Percentiles rank a stretch among this genome's conserved stretches.
phyloP scores from a whole-genome alignment of 23 red algal genomes.

The Gracilaria caudata region DNA sequence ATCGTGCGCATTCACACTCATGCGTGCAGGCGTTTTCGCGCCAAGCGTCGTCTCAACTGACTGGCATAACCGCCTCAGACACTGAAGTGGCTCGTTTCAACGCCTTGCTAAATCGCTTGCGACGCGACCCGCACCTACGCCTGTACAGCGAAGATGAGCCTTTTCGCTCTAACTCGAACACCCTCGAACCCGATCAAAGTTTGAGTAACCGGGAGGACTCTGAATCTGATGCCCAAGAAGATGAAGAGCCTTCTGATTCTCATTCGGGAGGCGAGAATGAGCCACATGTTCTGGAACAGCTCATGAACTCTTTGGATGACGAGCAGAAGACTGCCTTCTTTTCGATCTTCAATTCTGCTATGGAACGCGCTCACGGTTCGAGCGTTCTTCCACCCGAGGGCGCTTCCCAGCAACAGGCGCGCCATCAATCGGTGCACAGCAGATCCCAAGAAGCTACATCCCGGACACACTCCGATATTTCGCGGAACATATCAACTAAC shows the following conservation, averaged over 20 bases:
- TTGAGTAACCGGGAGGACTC: not conserved
- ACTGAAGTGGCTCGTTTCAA: conserved; percentile 20
- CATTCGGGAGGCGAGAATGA: not conserved
- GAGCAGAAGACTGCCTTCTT: conserved; percentile 19
- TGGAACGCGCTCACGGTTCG: not conserved
- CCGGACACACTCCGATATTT: not conserved
- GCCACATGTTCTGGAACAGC: conserved; percentile 21
- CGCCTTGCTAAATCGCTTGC: not conserved
- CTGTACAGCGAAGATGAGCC: not conserved
- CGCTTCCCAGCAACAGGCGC: not conserved
- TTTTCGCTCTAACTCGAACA: not conserved
- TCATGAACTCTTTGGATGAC: conserved; percentile 22
- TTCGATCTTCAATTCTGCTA: not conserved
- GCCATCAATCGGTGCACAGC: not conserved
- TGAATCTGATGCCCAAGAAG: not conserved
- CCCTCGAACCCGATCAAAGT: not conserved
- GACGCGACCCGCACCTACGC: not conserved
- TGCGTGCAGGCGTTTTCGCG: conserved; percentile 36
- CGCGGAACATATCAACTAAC: not conserved
- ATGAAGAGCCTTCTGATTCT: not conserved
- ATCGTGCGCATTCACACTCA: conserved; percentile 28
- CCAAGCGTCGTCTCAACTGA: not conserved
- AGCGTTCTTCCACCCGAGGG: not conserved
- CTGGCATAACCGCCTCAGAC: conserved; percentile 1
- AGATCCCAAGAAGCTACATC: not conserved